Evolutionary conservation across 148 eudicot genomes (phyloP), one percentile per base, ranked within the genome.

Genomic region (Rhododendron vialii): DNA sequence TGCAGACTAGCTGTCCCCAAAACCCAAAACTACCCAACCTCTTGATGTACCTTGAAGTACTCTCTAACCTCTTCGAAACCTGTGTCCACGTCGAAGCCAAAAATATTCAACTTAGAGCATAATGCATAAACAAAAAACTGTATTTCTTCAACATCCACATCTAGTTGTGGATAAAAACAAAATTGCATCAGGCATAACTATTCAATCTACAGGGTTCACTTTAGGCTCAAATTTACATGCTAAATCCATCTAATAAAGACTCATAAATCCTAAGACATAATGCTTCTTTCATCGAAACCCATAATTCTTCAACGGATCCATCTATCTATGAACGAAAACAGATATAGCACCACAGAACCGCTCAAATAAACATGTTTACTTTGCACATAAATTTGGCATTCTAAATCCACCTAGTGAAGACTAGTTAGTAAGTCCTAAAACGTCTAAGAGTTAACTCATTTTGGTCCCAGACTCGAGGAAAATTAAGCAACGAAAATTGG

Each of bases 1-100:
- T 95, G 89, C 93, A 93, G 55, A 97, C 89, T 45, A 97, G 92
- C 92, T 97, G 99, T 33, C 90, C 91, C 99, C 99, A 95, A 86
- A 97, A 97, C 17, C 96, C 98, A 55, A 97, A 92, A 85, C 95
- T 89, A 45, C 99, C 98, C 88, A 94, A 88, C 86, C 94, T 93
- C 93, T 92, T 97, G 93, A 97, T 93, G 86, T 95, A 92, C 90
- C 95, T 97, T 22, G 98, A 91, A 0, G 98, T 95, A 47, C 83
- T 91, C 91, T 93, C 95, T 86, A 97, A 89, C 91, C 96, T 92
- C 87, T 94, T 97, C 8, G 96, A 91, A 84, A 95, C 98, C 99
- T 95, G 81, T 24, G 81, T 43, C 50, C 73, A 12, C 75, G 82
- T 26, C 28, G n/a, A 65, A 48, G 75, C 76, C 61, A 83, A 26